Percentiles rank a stretch among this genome's conserved stretches.
Evolutionary conservation across 495 filamentous ascomycete genomes (phyloP).

Genomic region (Daldinia concentrica): DNA sequence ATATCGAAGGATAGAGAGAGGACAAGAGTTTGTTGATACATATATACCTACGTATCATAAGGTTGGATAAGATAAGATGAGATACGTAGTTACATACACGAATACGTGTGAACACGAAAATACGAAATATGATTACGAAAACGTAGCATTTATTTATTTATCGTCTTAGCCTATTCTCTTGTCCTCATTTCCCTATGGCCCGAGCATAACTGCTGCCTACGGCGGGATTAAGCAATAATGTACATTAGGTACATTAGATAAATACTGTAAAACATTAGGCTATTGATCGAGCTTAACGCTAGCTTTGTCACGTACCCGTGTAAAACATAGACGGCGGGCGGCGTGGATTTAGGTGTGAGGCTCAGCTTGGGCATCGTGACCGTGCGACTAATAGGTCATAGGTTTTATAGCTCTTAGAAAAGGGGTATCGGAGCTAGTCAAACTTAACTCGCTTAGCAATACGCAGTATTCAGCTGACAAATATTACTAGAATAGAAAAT

Average conservation of each 20-base stretch:
- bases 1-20: background rate
- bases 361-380: background rate
- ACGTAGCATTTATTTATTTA: background rate
- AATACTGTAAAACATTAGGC: background rate
- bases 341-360: background rate
- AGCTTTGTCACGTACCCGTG: background rate
- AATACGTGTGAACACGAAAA: constrained; percentile 1
- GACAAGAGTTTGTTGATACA: background rate
- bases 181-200: background rate
- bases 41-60: background rate
- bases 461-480: background rate
- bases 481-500: background rate
- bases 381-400: background rate
- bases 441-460: background rate
- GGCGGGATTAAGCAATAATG: background rate
- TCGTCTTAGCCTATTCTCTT: background rate
- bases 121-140: background rate
- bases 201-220: background rate
- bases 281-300: background rate
- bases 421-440: background rate
- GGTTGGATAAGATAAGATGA: background rate
- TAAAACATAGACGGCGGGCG: background rate
- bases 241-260: background rate
- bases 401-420: background rate
- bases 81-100: constrained; percentile 4